These are phyloP conservation scores for Amylostereum areolatum DNA, from an alignment of 1,284 basidiomycete species.

Conservation along the genomic window DNA sequence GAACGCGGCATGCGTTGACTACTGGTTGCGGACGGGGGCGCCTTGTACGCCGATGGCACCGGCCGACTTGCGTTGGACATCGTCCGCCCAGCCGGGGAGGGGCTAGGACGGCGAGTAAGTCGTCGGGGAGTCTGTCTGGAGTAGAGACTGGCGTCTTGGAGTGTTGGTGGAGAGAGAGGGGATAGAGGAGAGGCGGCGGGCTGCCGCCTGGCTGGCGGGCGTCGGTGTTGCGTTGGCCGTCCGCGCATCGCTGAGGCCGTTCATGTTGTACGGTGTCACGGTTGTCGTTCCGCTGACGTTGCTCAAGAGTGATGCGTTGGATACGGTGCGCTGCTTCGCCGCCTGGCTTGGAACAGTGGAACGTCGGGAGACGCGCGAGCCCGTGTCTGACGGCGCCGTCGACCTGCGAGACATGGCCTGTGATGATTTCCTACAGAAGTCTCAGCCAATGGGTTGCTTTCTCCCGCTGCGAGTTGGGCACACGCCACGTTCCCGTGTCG, in stretches of 20 bases:
- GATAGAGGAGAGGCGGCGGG: constrained; percentile 16
- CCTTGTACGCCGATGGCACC: constrained; percentile 5
- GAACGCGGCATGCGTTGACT: constrained; percentile 19
- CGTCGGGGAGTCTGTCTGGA: constrained; percentile 8
- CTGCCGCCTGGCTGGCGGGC: constrained; percentile 13
- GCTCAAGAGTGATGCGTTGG: constrained; percentile 26
- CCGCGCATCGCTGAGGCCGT: constrained; percentile 16
- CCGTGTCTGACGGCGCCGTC: constrained; percentile 28
- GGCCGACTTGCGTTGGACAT: background rate
- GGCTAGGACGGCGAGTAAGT: constrained; percentile 7
- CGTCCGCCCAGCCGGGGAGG: constrained; percentile 2
- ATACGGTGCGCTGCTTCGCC: constrained; percentile 26
- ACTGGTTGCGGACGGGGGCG: constrained; percentile 8
- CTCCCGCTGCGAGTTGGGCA: background rate
- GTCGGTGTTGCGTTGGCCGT: constrained; percentile 26
- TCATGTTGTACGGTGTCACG: constrained; percentile 28
- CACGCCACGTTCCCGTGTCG: background rate
- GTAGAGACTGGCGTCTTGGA: constrained; percentile 15
- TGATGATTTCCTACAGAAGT: constrained; percentile 5
- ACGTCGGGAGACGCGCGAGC: constrained; percentile 26
- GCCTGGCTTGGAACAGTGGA: constrained; percentile 20
- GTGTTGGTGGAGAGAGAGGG: constrained; percentile 16
- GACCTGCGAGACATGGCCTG: constrained; percentile 19
- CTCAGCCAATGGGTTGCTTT: background rate
- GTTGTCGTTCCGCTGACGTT: constrained; percentile 33